Evolutionary conservation across 139 green algal species (phyloP).

Genomic region (Dunaliella sp.): DNA sequence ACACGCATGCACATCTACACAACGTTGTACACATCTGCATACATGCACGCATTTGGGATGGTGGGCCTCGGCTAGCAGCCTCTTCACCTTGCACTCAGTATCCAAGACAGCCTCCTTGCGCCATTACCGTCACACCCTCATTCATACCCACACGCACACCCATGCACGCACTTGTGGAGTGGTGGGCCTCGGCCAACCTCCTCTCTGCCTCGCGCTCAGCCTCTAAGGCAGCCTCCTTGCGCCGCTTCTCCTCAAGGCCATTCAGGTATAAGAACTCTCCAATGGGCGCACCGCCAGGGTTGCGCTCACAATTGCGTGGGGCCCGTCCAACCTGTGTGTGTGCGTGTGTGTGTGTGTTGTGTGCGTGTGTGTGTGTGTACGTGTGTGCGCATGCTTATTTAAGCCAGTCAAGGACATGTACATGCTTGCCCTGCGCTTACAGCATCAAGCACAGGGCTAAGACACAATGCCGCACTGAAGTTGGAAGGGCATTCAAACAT

Average conservation of each 20-base stretch:
- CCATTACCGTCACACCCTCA: not conserved
- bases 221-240: conserved; percentile 27
- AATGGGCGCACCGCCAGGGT: conserved; percentile 40
- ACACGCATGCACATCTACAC: not conserved
- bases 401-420: too few species aligned
- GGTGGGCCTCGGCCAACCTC: not conserved
- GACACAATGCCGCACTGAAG: too few species aligned
- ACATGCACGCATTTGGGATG: not conserved
- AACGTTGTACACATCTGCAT: not conserved
- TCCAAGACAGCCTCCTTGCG: not conserved
- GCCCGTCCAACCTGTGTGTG: not conserved
- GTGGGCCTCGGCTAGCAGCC: not conserved
- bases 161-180: not conserved
- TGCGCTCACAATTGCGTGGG: conserved; percentile 30
- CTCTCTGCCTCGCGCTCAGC: conserved; percentile 28
- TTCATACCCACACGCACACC: not conserved
- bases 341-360: not conserved
- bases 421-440: not conserved
- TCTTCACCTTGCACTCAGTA: not conserved
- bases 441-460: too few species aligned
- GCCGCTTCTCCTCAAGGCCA: conserved; percentile 40
- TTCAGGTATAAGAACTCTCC: conserved; percentile 73
- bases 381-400: too few species aligned
- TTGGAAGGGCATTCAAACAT: not conserved
- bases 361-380: not conserved